Percentiles rank a stretch among this genome's conserved stretches.
Conservation (phyloP, 495 filamentous ascomycete genomes). For the Annulohypoxylon stygium region DNA sequence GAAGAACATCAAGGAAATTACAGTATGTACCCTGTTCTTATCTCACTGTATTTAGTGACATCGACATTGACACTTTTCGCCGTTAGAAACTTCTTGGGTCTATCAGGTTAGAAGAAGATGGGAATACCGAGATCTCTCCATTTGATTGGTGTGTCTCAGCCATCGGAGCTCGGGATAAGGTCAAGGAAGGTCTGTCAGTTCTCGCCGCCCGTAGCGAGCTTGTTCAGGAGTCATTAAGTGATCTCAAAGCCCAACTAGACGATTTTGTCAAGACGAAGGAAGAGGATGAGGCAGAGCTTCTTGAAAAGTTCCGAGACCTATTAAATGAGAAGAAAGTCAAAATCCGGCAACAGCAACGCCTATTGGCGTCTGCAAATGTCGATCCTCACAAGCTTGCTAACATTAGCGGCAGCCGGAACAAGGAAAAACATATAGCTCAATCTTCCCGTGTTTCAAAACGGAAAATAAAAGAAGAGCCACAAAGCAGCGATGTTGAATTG, state of each 20-base stretch:
- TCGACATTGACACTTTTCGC: slow-evolving; percentile 28
- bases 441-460: slow-evolving; percentile 63
- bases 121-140: slow-evolving; percentile 74
- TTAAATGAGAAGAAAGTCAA: slow-evolving; percentile 94
- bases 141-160: slow-evolving; percentile 77
- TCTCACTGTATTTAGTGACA: not conserved
- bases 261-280: slow-evolving; percentile 75
- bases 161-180: slow-evolving; percentile 48
- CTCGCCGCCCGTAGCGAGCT: slow-evolving; percentile 61
- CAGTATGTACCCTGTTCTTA: slow-evolving; percentile 48
- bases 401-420: slow-evolving; percentile 30
- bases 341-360: slow-evolving; percentile 82
- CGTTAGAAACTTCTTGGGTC: slow-evolving; percentile 77
- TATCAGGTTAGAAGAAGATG: slow-evolving; percentile 70
- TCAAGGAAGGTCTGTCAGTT: slow-evolving; percentile 58
- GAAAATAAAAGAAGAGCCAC: slow-evolving; percentile 62
- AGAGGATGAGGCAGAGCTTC: slow-evolving; percentile 75
- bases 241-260: slow-evolving; percentile 69
- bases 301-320: slow-evolving; percentile 77
- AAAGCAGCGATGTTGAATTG: slow-evolving; percentile 63
- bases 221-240: slow-evolving; percentile 59
- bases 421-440: slow-evolving; percentile 40
- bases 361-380: slow-evolving; percentile 71
- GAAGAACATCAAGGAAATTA: slow-evolving; percentile 62
- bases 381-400: slow-evolving; percentile 60